Evolutionary conservation across 2,329 filamentous ascomycete genomes (phyloP).

Genomic region (Colletotrichum godetiae): DNA sequence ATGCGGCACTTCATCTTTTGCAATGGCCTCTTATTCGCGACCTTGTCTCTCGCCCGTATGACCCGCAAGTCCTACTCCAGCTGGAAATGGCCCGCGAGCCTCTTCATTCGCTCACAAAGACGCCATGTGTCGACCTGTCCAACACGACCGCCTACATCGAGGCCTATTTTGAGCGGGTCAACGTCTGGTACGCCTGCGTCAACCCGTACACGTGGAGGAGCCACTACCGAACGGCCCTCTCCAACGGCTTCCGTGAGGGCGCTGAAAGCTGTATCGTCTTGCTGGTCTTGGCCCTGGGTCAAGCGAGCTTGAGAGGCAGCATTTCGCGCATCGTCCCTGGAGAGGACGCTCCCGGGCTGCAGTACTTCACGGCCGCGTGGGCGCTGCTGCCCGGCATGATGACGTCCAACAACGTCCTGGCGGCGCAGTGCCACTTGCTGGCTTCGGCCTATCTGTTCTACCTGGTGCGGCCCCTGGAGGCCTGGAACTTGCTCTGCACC

Average conservation of each 20-base stretch:
- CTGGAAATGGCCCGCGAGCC: conserved; percentile 84
- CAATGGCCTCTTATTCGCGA: conserved; percentile 86
- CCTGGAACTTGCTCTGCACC: conserved; percentile 83
- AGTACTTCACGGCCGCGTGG: conserved; percentile 87
- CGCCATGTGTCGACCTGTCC: conserved; percentile 75
- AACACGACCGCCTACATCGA: conserved; percentile 81
- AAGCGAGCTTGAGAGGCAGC: conserved; percentile 80
- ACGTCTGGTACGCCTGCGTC: conserved; percentile 87
- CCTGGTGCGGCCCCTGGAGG: conserved; percentile 82
- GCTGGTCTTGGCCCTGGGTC: conserved; percentile 80
- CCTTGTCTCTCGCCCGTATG: conserved; percentile 80
- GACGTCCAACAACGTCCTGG: conserved; percentile 81
- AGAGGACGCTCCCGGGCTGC: conserved; percentile 79
- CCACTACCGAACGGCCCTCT: conserved; percentile 80
- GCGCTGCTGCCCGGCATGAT: conserved; percentile 80
- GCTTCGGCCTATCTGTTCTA: conserved; percentile 88
- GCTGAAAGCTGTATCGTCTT: conserved; percentile 86
- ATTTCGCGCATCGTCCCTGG: conserved; percentile 78
- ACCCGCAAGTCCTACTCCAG: conserved; percentile 84
- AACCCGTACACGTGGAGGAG: conserved; percentile 84
- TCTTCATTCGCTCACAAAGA: conserved; percentile 74
- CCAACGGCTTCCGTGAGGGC: conserved; percentile 81
- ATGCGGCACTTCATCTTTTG: conserved; percentile 80
- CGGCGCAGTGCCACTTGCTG: conserved; percentile 83
- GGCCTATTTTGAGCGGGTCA: conserved; percentile 84